Conservation (phyloP, 2,329 filamentous ascomycete genomes). For the Davidsoniella australis region DNA sequence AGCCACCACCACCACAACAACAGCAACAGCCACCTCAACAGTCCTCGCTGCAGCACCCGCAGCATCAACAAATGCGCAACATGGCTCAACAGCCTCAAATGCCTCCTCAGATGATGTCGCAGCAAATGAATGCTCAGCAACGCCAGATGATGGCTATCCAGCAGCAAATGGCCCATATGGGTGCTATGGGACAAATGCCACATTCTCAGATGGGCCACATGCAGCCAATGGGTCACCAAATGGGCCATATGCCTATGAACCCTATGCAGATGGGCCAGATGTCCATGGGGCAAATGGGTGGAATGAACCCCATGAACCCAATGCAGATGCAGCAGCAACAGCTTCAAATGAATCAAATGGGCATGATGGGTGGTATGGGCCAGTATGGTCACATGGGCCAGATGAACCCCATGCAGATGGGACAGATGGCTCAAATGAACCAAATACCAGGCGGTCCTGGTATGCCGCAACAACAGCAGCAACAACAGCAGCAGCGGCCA, state of each 20-base stretch:
- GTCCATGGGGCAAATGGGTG: slow-evolving; percentile 4
- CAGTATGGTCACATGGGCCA: slow-evolving; percentile 11
- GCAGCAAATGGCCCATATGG: slow-evolving; percentile 10
- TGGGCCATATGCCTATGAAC: slow-evolving; percentile 12
- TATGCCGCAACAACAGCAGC: neutral
- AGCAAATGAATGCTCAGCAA: slow-evolving; percentile 10
- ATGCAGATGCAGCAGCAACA: slow-evolving; percentile 11
- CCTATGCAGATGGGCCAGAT: slow-evolving; percentile 11
- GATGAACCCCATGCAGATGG: slow-evolving; percentile 10
- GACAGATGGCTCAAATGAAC: slow-evolving; percentile 9
- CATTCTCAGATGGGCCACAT: slow-evolving; percentile 10
- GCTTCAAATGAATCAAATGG: slow-evolving; percentile 10
- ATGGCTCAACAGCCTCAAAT: slow-evolving; percentile 9
- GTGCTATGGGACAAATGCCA: slow-evolving; percentile 9
- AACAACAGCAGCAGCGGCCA: slow-evolving; percentile 4
- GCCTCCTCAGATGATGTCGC: slow-evolving; percentile 8
- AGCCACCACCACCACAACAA: slow-evolving; percentile 1
- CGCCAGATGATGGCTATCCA: slow-evolving; percentile 11
- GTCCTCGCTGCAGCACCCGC: neutral
- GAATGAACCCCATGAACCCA: slow-evolving; percentile 7
- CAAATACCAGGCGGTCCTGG: slow-evolving; percentile 6
- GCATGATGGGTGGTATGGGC: slow-evolving; percentile 11
- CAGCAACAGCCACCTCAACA: slow-evolving; percentile 1
- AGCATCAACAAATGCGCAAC: slow-evolving; percentile 10
- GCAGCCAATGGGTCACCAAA: slow-evolving; percentile 10